Conservation (phyloP, 495 filamentous ascomycete genomes). For the Choiromyces venosus region DNA sequence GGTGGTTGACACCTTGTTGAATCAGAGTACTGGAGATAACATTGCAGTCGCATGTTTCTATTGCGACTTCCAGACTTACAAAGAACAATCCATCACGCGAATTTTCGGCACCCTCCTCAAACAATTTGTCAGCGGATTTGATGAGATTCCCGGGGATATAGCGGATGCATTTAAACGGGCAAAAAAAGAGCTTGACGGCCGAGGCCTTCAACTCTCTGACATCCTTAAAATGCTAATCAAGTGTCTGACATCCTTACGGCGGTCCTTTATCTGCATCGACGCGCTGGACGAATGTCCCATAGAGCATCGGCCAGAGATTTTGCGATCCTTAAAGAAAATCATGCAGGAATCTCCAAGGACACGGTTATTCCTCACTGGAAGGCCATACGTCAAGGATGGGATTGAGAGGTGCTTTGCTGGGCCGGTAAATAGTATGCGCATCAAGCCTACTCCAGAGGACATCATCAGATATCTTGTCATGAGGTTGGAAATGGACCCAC, state of each 20-base stretch:
- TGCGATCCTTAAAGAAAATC: no score
- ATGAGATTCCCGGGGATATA: not conserved
- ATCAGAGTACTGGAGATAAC: not conserved
- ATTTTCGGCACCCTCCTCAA: not conserved
- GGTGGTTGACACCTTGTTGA: not conserved
- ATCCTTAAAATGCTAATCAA: not conserved
- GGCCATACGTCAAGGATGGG: no score
- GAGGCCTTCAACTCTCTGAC: not conserved
- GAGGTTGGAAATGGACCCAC: not conserved
- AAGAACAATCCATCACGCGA: not conserved
- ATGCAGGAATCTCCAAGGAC: no score
- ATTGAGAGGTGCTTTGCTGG: no score
- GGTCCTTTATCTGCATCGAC: not conserved
- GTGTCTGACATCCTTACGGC: not conserved
- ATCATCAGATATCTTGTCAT: not conserved
- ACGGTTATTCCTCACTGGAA: no score
- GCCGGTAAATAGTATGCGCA: no score
- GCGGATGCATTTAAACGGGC: not conserved
- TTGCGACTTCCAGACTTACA: not conserved
- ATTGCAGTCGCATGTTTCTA: not conserved
- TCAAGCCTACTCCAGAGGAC: not conserved
- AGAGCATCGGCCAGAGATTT: no score
- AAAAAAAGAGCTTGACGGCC: not conserved
- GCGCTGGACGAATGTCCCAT: not conserved
- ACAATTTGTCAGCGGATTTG: not conserved